Evolutionary conservation across 352 stramenopile genomes (phyloP), one percentile per base, ranked within the genome.

Genomic region (Phytophthora brassicae): DNA sequence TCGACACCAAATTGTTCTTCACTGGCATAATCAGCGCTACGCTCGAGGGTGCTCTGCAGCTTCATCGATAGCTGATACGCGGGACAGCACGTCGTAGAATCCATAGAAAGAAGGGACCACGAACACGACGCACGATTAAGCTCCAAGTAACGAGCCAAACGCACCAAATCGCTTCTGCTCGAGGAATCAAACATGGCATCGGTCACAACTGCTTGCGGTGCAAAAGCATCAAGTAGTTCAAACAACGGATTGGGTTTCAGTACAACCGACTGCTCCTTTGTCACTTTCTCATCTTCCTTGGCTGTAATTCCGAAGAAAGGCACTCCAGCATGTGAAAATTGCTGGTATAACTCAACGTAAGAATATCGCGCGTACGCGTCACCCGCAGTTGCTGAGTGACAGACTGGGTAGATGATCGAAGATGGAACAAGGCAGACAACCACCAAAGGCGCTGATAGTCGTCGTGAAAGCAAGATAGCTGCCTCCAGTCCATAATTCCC

Each of bases 401-500:
- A 77, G 4, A 79, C 60, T 20, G 83, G 83, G 38, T 83, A 81
- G 31, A 85, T 57, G 14, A 85, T 73, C 14, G 77, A 75, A 14
- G 64, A 72, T 1, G 73, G 72, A 20, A 87, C 49, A 1, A 92
- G 56, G 13, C 53, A 79, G 5, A 89, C 23, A 8, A 73, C 75
- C 16, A 83, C 61, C 23, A 92, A 56, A 1, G 83, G 74, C 8
- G 78, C 52, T n/a, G 51, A 13, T 20, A 82, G 56, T 44, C 77
- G 66, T 66, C 76, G 59, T 5, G 70, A 75, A 1, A 90, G 67
- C 17, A 77, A 41, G 33, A 84, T 60, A 4, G 81, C 81, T 9
- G 70, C 61, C 41, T 84, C 74, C 20, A 92, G 67, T 3, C 67
- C 77, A 55, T 82, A 89, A 56, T 92, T 92, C 8, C 75, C 75